Percentiles rank a stretch among this genome's conserved stretches.
These are phyloP conservation scores for Yamadazyma diddensiae DNA, from an alignment of 1,139 yeast species.

Conservation along the genomic window DNA sequence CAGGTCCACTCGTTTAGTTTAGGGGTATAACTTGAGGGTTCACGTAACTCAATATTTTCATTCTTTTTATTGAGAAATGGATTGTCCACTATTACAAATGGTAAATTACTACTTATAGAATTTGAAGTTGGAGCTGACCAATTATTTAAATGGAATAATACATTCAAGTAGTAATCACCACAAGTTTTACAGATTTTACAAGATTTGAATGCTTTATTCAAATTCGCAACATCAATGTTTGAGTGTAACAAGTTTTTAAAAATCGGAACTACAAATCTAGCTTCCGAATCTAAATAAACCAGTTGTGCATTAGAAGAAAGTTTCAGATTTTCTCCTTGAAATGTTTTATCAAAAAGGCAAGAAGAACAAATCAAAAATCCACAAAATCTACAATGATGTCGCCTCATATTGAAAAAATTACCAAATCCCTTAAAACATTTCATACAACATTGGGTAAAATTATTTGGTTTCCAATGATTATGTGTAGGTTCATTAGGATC, in stretches of 20 bases:
- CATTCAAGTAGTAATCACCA: conserved; percentile 29
- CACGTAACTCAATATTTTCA: conserved; percentile 3
- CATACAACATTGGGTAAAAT: conserved; percentile 38
- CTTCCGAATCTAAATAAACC: conserved; percentile 31
- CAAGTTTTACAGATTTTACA: conserved; percentile 40
- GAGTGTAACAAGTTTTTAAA: conserved; percentile 19
- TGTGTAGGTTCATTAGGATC: conserved; percentile 35
- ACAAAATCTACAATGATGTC: conserved; percentile 48
- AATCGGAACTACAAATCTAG: conserved; percentile 39
- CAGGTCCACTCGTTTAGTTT: conserved; percentile 41
- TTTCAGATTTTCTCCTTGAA: background rate
- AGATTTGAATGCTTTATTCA: conserved; percentile 20
- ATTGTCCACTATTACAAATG: conserved; percentile 38
- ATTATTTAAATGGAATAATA: conserved; percentile 28
- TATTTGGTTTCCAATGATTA: conserved; percentile 43
- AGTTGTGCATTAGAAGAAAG: conserved; percentile 6
- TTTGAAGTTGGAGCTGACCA: conserved; percentile 2
- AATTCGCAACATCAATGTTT: conserved; percentile 5
- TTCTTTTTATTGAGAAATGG: conserved; percentile 24
- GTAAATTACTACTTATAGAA: conserved; percentile 14
- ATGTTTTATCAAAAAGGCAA: conserved; percentile 25
- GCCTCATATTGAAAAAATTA: conserved; percentile 28
- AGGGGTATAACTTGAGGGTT: conserved; percentile 11
- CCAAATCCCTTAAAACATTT: conserved; percentile 39
- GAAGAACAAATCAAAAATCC: conserved; percentile 38